phyloP scores from a whole-genome alignment of 2,329 filamentous ascomycete species.

The Penicillium griseofulvum region DNA sequence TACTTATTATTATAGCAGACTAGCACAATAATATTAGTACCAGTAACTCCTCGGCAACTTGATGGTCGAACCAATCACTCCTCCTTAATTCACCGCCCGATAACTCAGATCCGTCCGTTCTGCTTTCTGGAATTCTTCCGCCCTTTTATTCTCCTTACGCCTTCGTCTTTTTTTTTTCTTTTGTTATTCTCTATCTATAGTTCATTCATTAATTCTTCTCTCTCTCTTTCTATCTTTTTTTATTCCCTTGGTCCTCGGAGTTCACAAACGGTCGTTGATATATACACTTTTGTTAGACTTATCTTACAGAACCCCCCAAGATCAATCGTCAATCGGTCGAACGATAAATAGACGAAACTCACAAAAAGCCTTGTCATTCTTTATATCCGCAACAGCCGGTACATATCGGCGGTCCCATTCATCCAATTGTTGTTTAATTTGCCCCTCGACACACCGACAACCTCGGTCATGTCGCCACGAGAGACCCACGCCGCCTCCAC shows the following conservation, averaged over 20 bases:
- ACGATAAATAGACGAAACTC: constrained; percentile 10
- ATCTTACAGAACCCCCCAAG: constrained; percentile 8
- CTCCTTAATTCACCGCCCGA: constrained; percentile 24
- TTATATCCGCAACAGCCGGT: background rate
- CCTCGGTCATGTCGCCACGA: constrained; percentile 30
- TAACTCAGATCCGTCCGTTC: constrained; percentile 16
- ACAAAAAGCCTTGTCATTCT: constrained; percentile 14
- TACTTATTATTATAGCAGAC: background rate
- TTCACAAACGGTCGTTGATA: constrained; percentile 8
- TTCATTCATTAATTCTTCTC: constrained; percentile 17
- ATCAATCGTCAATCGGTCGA: constrained; percentile 4
- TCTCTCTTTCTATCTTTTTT: constrained; percentile 3
- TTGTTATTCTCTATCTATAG: constrained; percentile 11
- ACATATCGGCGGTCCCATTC: constrained; percentile 1
- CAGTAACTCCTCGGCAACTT: constrained; percentile 4
- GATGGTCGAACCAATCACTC: constrained; percentile 5
- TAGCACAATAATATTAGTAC: background rate
- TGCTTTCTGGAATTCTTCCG: constrained; percentile 20
- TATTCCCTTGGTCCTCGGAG: constrained; percentile 14
- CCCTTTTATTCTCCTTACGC: constrained; percentile 19
- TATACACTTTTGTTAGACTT: constrained; percentile 11
- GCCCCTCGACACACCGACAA: constrained; percentile 5
- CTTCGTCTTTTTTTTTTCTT: constrained; percentile 10
- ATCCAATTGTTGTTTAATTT: constrained; percentile 11
- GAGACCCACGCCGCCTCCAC: constrained; percentile 30